These are phyloP conservation scores for Teratosphaeria gauchensis DNA, from an alignment of 2,329 filamentous ascomycete genomes.

Conservation along the genomic window DNA sequence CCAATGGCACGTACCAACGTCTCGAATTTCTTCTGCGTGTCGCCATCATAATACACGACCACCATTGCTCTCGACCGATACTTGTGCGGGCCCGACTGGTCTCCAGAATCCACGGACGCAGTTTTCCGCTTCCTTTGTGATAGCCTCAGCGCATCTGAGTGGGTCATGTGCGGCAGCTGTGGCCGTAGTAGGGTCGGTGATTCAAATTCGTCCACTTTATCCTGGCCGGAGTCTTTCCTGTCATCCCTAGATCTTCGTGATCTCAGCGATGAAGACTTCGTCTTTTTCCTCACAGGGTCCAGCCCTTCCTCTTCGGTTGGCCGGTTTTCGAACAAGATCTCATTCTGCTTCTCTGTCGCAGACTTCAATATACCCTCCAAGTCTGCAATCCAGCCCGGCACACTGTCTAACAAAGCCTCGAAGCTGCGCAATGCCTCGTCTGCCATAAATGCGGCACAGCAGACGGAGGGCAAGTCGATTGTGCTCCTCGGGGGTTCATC, in stretches of 20 bases:
- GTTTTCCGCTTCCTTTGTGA: conserved; percentile 35
- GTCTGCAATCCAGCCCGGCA: conserved; percentile 24
- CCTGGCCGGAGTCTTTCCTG: not conserved
- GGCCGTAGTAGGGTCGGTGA: conserved; percentile 9
- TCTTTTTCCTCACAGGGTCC: not conserved
- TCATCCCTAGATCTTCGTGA: conserved; percentile 4
- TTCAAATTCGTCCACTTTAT: not conserved
- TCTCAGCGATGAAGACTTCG: conserved; percentile 16
- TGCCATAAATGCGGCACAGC: conserved; percentile 15
- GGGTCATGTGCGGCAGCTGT: conserved; percentile 17
- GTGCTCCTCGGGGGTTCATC: not conserved
- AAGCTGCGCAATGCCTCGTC: conserved; percentile 22
- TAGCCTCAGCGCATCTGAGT: conserved; percentile 19
- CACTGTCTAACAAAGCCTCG: conserved; percentile 18
- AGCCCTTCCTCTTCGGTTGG: conserved; percentile 6
- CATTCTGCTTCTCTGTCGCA: conserved; percentile 17
- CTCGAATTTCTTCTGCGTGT: conserved; percentile 75
- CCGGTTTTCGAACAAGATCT: conserved; percentile 16
- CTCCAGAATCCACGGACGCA: conserved; percentile 31
- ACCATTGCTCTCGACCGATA: conserved; percentile 67
- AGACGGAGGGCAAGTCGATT: not conserved
- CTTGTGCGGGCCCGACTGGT: conserved; percentile 37
- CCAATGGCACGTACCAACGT: conserved; percentile 73
- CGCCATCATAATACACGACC: conserved; percentile 85
- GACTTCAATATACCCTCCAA: conserved; percentile 19